Evolutionary conservation across 1,139 yeast species (phyloP).

Genomic region (Debaryomyces nepalensis): DNA sequence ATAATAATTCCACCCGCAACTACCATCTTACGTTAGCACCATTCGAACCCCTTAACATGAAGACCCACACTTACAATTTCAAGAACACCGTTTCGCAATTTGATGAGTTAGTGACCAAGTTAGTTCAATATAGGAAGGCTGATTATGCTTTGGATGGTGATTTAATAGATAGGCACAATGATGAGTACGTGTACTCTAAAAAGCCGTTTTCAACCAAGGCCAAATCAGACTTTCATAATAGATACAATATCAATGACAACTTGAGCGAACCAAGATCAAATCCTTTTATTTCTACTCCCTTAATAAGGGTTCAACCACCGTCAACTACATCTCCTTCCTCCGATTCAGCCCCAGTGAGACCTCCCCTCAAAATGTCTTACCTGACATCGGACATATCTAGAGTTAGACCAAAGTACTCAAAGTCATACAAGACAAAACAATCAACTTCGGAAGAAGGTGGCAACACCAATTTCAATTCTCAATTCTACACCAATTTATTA

Average conservation of each 20-base stretch:
- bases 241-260: conserved; percentile 20
- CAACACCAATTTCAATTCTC: conserved; percentile 24
- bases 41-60: conserved; percentile 15
- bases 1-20: conserved; percentile 36
- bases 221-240: conserved; percentile 19
- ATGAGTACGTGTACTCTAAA: conserved; percentile 9
- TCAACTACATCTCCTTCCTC: background rate
- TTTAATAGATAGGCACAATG: conserved; percentile 3
- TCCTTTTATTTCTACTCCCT: conserved; percentile 11
- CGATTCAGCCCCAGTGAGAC: conserved; percentile 23
- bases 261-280: conserved; percentile 16
- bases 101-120: conserved; percentile 31
- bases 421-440: conserved; percentile 24
- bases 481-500: conserved; percentile 36
- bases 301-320: conserved; percentile 4
- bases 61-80: conserved; percentile 22
- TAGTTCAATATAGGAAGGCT: conserved; percentile 13
- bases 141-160: conserved; percentile 13
- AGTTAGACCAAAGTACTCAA: conserved; percentile 24
- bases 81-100: conserved; percentile 25
- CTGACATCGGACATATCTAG: conserved; percentile 31
- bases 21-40: conserved; percentile 32
- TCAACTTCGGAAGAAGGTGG: conserved; percentile 8
- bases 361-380: conserved; percentile 30
- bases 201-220: conserved; percentile 11